Conservation (phyloP, 2,329 filamentous ascomycete genomes). For the Exophiala xenobiotica region DNA sequence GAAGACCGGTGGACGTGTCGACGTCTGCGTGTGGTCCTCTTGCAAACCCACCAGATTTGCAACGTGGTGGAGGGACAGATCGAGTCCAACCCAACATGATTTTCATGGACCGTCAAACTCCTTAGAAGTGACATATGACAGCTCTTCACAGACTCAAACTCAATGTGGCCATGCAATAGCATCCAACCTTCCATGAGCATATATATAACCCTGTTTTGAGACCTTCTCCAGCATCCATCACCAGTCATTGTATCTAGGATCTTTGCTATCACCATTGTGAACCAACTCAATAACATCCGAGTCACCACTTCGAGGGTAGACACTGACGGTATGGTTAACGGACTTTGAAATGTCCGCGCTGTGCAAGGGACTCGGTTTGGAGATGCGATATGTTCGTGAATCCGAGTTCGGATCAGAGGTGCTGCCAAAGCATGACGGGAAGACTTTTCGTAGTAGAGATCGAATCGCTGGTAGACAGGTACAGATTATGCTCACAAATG, state of each 20-base stretch:
- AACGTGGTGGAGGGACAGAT: too few species aligned
- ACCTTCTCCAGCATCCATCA: background rate
- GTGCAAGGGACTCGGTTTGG: slow-evolving; percentile 4
- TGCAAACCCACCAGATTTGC: too few species aligned
- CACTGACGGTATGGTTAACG: background rate
- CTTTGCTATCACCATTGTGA: background rate
- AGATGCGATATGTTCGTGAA: slow-evolving; percentile 16
- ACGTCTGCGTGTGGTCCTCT: too few species aligned
- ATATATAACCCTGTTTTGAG: background rate
- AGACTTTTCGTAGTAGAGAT: slow-evolving; percentile 17
- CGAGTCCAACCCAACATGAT: too few species aligned
- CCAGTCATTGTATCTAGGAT: background rate
- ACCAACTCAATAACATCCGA: slow-evolving; percentile 12
- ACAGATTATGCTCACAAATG: slow-evolving; percentile 20
- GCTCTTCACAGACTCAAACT: too few species aligned
- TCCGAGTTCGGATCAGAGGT: slow-evolving; percentile 7
- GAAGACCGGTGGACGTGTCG: too few species aligned
- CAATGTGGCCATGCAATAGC: too few species aligned
- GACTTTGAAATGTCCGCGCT: background rate
- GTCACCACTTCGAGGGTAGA: slow-evolving; percentile 1
- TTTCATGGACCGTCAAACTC: too few species aligned
- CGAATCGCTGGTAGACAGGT: slow-evolving; percentile 19
- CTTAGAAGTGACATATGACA: too few species aligned
- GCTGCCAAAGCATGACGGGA: slow-evolving; percentile 23
- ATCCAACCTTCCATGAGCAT: too few species aligned